A percentile compares a stretch with the other conserved stretches of the same genome.
Evolutionary conservation across 2,329 filamentous ascomycete genomes (phyloP).

Genomic region (Didymella lethalis): DNA sequence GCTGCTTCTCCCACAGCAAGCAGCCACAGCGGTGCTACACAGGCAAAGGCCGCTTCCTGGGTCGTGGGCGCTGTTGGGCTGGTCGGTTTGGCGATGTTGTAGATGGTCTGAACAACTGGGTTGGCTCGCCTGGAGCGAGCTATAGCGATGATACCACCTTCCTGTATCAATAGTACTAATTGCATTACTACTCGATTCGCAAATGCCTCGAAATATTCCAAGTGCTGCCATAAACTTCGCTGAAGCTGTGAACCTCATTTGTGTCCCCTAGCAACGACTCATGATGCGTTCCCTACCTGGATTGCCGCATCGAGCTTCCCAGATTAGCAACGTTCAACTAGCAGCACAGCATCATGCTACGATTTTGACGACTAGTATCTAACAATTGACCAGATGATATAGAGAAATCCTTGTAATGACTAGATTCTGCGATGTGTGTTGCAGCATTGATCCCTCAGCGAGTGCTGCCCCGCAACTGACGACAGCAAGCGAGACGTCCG

Average conservation of each 20-base stretch:
- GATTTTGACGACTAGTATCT: background rate
- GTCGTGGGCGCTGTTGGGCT: constrained; percentile 47
- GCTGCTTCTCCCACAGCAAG: constrained; percentile 26
- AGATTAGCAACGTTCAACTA: background rate
- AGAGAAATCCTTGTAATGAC: too few relatives aligned
- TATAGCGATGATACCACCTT: constrained; percentile 3
- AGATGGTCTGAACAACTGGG: constrained; percentile 4
- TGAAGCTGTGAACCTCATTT: background rate
- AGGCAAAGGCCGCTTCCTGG: constrained; percentile 46
- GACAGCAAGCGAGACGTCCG: constrained; percentile 20
- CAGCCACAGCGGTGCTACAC: constrained; percentile 35
- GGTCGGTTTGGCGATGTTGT: constrained; percentile 42
- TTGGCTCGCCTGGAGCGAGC: constrained; percentile 10
- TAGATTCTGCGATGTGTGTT: too few relatives aligned
- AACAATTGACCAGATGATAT: background rate
- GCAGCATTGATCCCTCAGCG: too few relatives aligned
- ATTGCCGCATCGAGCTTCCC: background rate
- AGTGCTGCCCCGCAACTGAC: constrained; percentile 23
- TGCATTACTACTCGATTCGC: background rate
- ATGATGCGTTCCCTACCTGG: background rate
- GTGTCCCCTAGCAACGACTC: background rate
- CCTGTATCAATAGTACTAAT: constrained; percentile 14
- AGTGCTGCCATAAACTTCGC: background rate
- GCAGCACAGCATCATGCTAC: background rate
- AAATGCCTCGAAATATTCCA: background rate